phyloP scores from a whole-genome alignment of 2,329 filamentous ascomycete species.

The Teratosphaeria epicoccoides region DNA sequence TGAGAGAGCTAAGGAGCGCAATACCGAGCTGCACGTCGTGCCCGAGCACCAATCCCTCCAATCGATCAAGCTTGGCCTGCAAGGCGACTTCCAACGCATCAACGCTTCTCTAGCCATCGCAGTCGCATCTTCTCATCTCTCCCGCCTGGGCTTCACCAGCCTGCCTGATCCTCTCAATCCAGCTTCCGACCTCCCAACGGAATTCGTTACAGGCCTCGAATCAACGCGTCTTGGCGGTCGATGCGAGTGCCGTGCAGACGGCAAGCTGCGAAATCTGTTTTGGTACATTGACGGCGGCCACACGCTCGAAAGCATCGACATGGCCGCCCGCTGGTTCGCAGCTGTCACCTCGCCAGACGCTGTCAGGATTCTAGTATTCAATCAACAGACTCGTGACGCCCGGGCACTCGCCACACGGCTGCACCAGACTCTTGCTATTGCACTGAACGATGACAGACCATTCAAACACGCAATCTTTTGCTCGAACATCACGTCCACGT shows the following conservation, averaged over 20 bases:
- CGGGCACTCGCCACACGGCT: constrained; percentile 53
- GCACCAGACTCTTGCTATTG: constrained; percentile 43
- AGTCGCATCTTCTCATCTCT: constrained; percentile 49
- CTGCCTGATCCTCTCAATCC: constrained; percentile 32
- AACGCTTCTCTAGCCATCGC: constrained; percentile 53
- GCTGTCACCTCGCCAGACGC: constrained; percentile 18
- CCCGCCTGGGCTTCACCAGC: constrained; percentile 30
- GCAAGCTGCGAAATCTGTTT: constrained; percentile 39
- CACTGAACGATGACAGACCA: constrained; percentile 29
- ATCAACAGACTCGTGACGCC: constrained; percentile 80
- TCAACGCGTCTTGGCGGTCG: constrained; percentile 61
- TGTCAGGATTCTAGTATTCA: constrained; percentile 66
- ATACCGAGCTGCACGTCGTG: constrained; percentile 39
- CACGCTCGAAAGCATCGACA: constrained; percentile 69
- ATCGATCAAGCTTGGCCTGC: constrained; percentile 45
- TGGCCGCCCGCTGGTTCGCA: constrained; percentile 69
- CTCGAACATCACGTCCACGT: constrained; percentile 59
- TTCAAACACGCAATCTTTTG: constrained; percentile 74
- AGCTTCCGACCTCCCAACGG: constrained; percentile 42
- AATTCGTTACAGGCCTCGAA: constrained; percentile 56
- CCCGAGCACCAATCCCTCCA: constrained; percentile 38
- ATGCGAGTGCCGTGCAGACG: constrained; percentile 57
- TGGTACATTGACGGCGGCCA: constrained; percentile 88
- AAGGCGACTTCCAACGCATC: constrained; percentile 51
- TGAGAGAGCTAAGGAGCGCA: constrained; percentile 44